Percentiles rank a stretch among this genome's conserved stretches.
These are phyloP conservation scores for Yarrowia yakushimensis DNA, from an alignment of 805 yeast species.

Conservation along the genomic window DNA sequence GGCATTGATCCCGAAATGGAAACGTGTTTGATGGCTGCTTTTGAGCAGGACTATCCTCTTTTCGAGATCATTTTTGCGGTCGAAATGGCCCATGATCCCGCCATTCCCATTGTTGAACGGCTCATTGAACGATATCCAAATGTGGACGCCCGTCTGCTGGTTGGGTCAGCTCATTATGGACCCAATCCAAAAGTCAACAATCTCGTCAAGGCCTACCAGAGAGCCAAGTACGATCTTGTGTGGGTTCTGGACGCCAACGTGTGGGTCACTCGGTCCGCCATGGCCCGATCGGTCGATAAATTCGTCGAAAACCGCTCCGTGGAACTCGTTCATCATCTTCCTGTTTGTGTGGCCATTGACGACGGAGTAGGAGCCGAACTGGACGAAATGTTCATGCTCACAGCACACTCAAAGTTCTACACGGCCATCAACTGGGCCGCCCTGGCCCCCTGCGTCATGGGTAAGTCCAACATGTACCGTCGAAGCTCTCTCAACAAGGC, in stretches of 20 bases:
- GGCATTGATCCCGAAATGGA: conserved; percentile 77
- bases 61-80: conserved; percentile 76
- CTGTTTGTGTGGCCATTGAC: conserved; percentile 40
- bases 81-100: conserved; percentile 59
- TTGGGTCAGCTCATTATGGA: conserved; percentile 55
- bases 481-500: conserved; percentile 52
- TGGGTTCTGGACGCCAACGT: conserved; percentile 89
- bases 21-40: conserved; percentile 62
- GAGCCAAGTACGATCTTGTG: conserved; percentile 65
- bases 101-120: conserved; percentile 52
- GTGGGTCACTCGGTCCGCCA: conserved; percentile 64
- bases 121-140: conserved; percentile 53
- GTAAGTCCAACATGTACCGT: conserved; percentile 78
- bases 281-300: conserved; percentile 56
- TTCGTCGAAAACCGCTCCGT: conserved; percentile 45
- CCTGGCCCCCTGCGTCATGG: conserved; percentile 87
- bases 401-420: conserved; percentile 84
- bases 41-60: conserved; percentile 66
- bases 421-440: conserved; percentile 69
- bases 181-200: conserved; percentile 90
- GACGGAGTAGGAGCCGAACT: conserved; percentile 57
- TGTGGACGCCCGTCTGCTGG: conserved; percentile 55
- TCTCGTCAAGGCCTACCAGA: conserved; percentile 70
- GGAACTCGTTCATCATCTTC: conserved; percentile 76
- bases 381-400: conserved; percentile 80